Evolutionary conservation across 345 rosid genomes (phyloP).

Genomic region (Nephelium lappaceum): DNA sequence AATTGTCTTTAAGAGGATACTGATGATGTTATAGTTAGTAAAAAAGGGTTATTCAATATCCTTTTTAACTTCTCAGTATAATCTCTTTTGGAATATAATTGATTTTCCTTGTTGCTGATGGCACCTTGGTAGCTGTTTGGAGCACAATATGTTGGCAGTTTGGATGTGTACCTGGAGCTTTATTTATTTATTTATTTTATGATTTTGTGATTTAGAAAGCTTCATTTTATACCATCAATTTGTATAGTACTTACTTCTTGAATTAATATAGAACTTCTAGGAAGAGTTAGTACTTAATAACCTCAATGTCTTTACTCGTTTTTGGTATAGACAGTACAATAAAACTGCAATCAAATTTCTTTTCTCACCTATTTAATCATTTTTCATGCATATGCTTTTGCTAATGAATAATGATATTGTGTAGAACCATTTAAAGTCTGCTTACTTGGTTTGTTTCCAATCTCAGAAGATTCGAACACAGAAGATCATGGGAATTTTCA

Average conservation of each 20-base stretch:
- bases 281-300: background rate
- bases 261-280: background rate
- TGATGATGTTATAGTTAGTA: background rate
- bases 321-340: background rate
- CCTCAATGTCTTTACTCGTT: background rate
- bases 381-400: background rate
- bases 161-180: background rate
- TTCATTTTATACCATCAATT: background rate
- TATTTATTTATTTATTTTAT: no score
- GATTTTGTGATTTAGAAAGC: background rate
- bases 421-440: slow-evolving; percentile 6
- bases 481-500: slow-evolving; percentile 53
- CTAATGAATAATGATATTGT: background rate
- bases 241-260: background rate
- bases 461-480: slow-evolving; percentile 72
- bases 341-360: background rate
- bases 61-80: background rate
- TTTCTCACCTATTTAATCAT: background rate
- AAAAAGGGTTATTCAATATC: background rate
- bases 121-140: background rate
- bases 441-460: slow-evolving; percentile 21
- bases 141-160: background rate
- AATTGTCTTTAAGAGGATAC: background rate
- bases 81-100: background rate
- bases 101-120: background rate